phyloP scores from a whole-genome alignment of 2,329 filamentous ascomycete species.

The Aspergillus sp. region DNA sequence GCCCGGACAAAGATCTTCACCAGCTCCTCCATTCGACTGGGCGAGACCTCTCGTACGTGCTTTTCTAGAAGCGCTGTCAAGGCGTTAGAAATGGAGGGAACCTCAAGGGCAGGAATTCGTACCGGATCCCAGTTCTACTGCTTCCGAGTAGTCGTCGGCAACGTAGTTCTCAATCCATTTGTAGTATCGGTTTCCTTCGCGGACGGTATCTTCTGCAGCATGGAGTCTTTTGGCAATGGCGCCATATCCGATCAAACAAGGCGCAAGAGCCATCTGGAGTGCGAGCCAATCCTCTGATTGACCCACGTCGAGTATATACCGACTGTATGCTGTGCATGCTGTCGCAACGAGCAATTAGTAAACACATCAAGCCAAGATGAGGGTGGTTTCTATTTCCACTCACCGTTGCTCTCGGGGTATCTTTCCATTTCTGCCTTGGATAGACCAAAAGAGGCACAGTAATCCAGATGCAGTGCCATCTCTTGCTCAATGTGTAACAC shows the following conservation, averaged over 20 bases:
- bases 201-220: slow-evolving; percentile 55
- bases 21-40: slow-evolving; percentile 72
- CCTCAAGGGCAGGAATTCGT: slow-evolving; percentile 20
- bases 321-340: slow-evolving; percentile 78
- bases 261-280: slow-evolving; percentile 76
- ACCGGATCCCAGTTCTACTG: slow-evolving; percentile 68
- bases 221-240: slow-evolving; percentile 69
- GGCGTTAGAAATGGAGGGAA: slow-evolving; percentile 2
- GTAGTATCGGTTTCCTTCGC: slow-evolving; percentile 72
- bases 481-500: slow-evolving; percentile 74
- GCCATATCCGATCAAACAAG: slow-evolving; percentile 86
- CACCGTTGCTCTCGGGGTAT: slow-evolving; percentile 70
- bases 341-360: slow-evolving; percentile 1
- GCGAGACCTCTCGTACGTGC: slow-evolving; percentile 67
- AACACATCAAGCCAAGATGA: too few species aligned
- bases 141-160: slow-evolving; percentile 70
- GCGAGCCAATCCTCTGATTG: slow-evolving; percentile 84
- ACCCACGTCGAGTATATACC: slow-evolving; percentile 85
- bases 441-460: slow-evolving; percentile 78
- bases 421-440: slow-evolving; percentile 66
- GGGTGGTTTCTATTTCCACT: not conserved
- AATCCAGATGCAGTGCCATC: slow-evolving; percentile 74
- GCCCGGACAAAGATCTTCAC: slow-evolving; percentile 80
- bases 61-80: slow-evolving; percentile 66
- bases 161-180: slow-evolving; percentile 89